phyloP scores from a whole-genome alignment of 2,329 filamentous ascomycete genomes.

The Fusarium brachygibbosum region DNA sequence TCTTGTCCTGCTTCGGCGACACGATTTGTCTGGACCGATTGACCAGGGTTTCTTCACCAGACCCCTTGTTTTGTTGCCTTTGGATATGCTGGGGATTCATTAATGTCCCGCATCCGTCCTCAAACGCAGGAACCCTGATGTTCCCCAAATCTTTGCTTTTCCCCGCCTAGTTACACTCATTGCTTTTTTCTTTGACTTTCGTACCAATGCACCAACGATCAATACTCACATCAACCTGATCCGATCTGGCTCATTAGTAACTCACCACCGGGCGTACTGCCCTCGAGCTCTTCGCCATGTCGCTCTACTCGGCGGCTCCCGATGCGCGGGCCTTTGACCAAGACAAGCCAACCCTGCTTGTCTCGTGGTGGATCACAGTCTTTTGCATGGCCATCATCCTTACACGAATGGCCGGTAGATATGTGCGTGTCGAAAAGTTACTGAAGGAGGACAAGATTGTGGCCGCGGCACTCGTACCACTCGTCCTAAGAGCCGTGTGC shows the following conservation, averaged over 20 bases:
- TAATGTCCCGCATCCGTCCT: constrained; percentile 32
- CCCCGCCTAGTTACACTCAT: neutral
- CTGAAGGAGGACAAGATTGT: constrained; percentile 90
- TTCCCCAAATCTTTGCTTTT: constrained; percentile 18
- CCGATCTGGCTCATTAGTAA: constrained; percentile 4
- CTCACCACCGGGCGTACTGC: constrained; percentile 25
- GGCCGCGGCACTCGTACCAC: constrained; percentile 79
- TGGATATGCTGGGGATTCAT: constrained; percentile 8
- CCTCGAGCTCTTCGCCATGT: constrained; percentile 57
- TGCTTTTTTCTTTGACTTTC: neutral
- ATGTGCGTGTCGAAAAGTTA: constrained; percentile 83
- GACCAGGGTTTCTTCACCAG: constrained; percentile 9
- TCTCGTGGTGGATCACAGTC: constrained; percentile 91
- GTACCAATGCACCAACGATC: neutral
- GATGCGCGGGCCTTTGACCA: constrained; percentile 57
- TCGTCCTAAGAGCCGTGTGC: constrained; percentile 82
- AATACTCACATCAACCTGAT: neutral
- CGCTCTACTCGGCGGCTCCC: constrained; percentile 67
- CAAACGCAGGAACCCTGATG: constrained; percentile 7
- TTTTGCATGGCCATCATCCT: constrained; percentile 85
- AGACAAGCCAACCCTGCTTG: constrained; percentile 87
- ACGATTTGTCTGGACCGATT: constrained; percentile 27
- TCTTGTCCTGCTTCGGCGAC: constrained; percentile 4
- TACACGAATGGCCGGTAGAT: constrained; percentile 80
- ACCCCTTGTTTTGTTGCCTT: constrained; percentile 12